phyloP scores from a whole-genome alignment of 257 asterid species.

The Scutellaria barbata region DNA sequence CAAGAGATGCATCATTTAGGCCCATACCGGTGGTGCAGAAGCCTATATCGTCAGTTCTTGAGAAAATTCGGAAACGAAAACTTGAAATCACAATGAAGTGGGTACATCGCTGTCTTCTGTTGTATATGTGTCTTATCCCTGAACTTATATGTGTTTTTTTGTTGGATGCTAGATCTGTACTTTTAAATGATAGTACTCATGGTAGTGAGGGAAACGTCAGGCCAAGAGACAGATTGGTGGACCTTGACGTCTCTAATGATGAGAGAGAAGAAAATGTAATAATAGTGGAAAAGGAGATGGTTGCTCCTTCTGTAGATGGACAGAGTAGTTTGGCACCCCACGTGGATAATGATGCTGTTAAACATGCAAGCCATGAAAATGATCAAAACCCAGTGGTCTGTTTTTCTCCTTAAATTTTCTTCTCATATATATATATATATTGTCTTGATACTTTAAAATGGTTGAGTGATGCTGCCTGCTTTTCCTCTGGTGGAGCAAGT shows the following conservation, averaged over 20 bases:
- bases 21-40: constrained; percentile 68
- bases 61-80: constrained; percentile 91
- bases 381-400: constrained; percentile 48
- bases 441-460: neutral
- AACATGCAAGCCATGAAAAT: constrained; percentile 36
- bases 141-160: constrained; percentile 6
- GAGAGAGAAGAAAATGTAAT: constrained; percentile 37
- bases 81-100: constrained; percentile 72
- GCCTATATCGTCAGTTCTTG: constrained; percentile 84
- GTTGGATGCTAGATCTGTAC: constrained; percentile 47
- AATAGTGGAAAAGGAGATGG: constrained; percentile 34
- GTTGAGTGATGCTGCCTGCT: constrained; percentile 6
- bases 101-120: constrained; percentile 28
- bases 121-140: constrained; percentile 7
- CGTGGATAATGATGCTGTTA: constrained; percentile 39
- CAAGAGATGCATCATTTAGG: constrained; percentile 73
- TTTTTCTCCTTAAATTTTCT: neutral
- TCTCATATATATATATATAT: neutral
- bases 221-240: constrained; percentile 42
- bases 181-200: constrained; percentile 32
- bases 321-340: constrained; percentile 36
- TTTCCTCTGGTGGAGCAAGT: constrained; percentile 7
- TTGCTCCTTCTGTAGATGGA: constrained; percentile 31
- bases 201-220: constrained; percentile 36
- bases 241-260: constrained; percentile 39